phyloP scores from a whole-genome alignment of 2,329 filamentous ascomycete genomes.

The Verticillium albo-atrum region DNA sequence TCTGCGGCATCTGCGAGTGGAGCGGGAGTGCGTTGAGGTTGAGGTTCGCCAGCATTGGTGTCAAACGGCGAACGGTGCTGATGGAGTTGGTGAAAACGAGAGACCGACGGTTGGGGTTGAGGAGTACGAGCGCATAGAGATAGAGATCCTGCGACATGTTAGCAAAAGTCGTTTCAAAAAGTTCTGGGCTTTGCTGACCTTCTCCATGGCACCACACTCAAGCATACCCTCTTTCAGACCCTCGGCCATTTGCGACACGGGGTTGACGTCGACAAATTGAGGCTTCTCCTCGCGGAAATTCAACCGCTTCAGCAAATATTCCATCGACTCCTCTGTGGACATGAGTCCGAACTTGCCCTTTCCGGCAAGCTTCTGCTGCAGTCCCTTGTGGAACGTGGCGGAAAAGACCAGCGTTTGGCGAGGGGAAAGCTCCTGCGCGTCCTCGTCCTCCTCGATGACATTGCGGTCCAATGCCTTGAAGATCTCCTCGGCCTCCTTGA shows the following conservation, averaged over 20 bases:
- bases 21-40: slow-evolving; percentile 71
- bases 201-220: slow-evolving; percentile 90
- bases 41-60: slow-evolving; percentile 79
- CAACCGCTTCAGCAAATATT: slow-evolving; percentile 85
- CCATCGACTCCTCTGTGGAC: slow-evolving; percentile 78
- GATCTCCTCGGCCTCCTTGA: slow-evolving; percentile 90
- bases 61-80: slow-evolving; percentile 80
- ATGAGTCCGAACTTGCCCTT: slow-evolving; percentile 56
- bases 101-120: slow-evolving; percentile 75
- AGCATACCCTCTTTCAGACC: slow-evolving; percentile 84
- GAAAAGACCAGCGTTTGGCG: slow-evolving; percentile 95
- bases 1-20: slow-evolving; percentile 94
- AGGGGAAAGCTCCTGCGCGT: slow-evolving; percentile 37
- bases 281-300: slow-evolving; percentile 82
- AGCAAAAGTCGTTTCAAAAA: not conserved
- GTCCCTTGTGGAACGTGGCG: slow-evolving; percentile 85
- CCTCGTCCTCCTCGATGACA: slow-evolving; percentile 55
- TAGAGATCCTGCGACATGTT: slow-evolving; percentile 66
- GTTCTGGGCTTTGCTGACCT: slow-evolving; percentile 46
- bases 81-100: slow-evolving; percentile 97
- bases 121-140: slow-evolving; percentile 79
- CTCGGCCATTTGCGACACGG: slow-evolving; percentile 80
- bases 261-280: slow-evolving; percentile 90
- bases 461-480: slow-evolving; percentile 71
- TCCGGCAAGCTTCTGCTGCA: slow-evolving; percentile 86